phyloP scores from a whole-genome alignment of 345 rosid species.

The Angophora floribunda region DNA sequence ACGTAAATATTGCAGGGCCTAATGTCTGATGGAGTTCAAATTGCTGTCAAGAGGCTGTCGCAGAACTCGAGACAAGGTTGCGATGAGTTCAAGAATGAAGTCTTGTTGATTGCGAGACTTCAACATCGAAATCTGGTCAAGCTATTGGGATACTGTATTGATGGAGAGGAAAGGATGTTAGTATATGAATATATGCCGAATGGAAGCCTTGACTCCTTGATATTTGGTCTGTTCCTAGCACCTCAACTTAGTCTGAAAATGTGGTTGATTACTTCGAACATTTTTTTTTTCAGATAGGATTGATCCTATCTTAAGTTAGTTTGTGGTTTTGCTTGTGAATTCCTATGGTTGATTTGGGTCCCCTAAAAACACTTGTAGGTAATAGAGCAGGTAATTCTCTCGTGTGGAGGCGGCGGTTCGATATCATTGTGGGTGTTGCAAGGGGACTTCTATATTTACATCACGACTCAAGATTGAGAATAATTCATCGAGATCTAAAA shows the following conservation, averaged over 20 bases:
- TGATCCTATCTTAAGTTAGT: neutral
- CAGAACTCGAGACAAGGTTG: neutral
- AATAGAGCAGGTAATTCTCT: neutral
- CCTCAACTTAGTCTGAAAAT: neutral
- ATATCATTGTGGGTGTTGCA: constrained; percentile 20
- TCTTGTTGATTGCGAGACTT: neutral
- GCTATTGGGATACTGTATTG: neutral
- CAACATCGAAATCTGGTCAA: constrained; percentile 5
- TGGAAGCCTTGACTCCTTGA: neutral
- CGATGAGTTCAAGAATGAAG: neutral
- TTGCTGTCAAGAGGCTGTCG: constrained; percentile 7
- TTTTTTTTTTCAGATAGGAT: neutral
- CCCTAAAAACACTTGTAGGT: neutral
- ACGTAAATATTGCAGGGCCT: neutral
- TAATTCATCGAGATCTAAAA: constrained; percentile 21
- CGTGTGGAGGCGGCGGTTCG: neutral
- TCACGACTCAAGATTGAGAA: constrained; percentile 17
- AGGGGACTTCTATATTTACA: constrained; percentile 28
- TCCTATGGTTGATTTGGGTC: neutral
- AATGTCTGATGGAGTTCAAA: neutral
- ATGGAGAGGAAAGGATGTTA: neutral
- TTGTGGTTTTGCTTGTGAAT: neutral
- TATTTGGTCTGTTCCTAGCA: neutral
- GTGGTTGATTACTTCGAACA: neutral
- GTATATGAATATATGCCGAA: neutral